A percentile compares a stretch with the other conserved stretches of the same genome.
These are phyloP conservation scores for Xylaria sp. DNA, from an alignment of 2,329 filamentous ascomycete species.

Conservation along the genomic window DNA sequence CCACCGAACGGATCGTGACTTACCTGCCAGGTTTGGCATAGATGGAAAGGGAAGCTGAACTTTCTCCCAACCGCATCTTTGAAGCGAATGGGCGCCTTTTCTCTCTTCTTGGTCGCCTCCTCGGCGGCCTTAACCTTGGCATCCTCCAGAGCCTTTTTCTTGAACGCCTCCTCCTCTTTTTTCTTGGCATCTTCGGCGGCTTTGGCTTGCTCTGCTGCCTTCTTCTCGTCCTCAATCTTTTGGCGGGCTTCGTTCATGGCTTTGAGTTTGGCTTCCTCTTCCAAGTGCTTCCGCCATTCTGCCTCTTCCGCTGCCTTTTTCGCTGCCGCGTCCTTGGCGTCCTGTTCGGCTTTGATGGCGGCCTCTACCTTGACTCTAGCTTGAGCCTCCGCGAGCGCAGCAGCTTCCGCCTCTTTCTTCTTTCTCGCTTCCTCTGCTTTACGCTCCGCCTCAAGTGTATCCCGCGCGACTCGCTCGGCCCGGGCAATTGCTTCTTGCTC, in stretches of 20 bases:
- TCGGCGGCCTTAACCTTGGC: constrained; percentile 49
- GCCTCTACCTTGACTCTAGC: constrained; percentile 45
- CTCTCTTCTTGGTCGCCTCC: constrained; percentile 50
- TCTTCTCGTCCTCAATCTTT: constrained; percentile 46
- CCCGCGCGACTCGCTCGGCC: constrained; percentile 39
- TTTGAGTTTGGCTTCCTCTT: constrained; percentile 41
- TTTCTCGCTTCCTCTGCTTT: constrained; percentile 37
- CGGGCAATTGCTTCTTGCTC: constrained; percentile 40
- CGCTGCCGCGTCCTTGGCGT: constrained; percentile 31
- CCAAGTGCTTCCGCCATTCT: constrained; percentile 30
- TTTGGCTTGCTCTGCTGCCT: constrained; percentile 43
- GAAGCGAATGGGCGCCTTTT: constrained; percentile 80
- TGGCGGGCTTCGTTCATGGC: constrained; percentile 45
- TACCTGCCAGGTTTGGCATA: constrained; percentile 85
- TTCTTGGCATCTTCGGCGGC: constrained; percentile 56
- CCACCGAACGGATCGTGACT: constrained; percentile 36
- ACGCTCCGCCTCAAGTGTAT: constrained; percentile 38
- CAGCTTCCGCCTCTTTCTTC: constrained; percentile 49
- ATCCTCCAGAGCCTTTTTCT: constrained; percentile 51
- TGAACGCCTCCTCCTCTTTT: constrained; percentile 59
- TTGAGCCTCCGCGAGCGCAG: constrained; percentile 53
- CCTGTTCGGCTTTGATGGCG: constrained; percentile 42
- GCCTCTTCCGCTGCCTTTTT: constrained; percentile 34
- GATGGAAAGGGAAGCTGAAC: constrained; percentile 86
- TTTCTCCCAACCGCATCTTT: constrained; percentile 91